These are phyloP conservation scores for Paraconiothyrium brasiliense DNA, from an alignment of 2,329 filamentous ascomycete genomes.

Conservation along the genomic window DNA sequence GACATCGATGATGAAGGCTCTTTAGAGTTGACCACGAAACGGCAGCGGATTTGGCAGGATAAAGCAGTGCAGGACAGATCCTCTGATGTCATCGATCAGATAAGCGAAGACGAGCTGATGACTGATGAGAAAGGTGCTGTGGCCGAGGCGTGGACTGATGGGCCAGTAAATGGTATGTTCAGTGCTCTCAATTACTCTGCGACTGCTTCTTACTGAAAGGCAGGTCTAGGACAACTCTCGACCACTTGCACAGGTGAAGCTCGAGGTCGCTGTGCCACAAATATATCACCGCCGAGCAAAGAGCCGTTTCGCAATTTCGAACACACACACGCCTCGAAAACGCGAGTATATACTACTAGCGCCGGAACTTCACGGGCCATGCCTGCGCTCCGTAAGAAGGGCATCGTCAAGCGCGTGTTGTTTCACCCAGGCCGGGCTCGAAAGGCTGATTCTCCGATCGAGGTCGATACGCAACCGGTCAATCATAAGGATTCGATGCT, in stretches of 20 bases:
- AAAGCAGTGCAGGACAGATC: neutral
- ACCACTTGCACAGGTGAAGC: slow-evolving; percentile 18
- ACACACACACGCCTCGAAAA: neutral
- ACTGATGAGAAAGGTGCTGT: neutral
- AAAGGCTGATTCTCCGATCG: neutral
- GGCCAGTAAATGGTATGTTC: neutral
- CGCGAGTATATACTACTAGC: slow-evolving; percentile 18
- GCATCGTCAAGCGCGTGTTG: slow-evolving; percentile 21
- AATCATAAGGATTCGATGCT: neutral
- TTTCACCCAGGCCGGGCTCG: slow-evolving; percentile 4
- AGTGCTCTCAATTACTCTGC: neutral
- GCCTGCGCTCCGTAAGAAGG: slow-evolving; percentile 19
- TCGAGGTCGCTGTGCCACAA: neutral
- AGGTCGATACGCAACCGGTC: neutral
- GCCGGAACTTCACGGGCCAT: slow-evolving; percentile 10
- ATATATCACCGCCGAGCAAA: neutral
- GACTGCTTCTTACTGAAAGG: slow-evolving; percentile 4
- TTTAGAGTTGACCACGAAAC: slow-evolving; percentile 22
- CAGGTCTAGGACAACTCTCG: slow-evolving; percentile 13
- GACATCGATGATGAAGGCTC: slow-evolving; percentile 17
- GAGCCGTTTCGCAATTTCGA: neutral
- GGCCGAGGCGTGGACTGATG: neutral
- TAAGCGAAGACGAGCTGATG: slow-evolving; percentile 8
- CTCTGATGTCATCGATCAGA: neutral
- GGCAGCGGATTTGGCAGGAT: slow-evolving; percentile 19